Percentiles rank a stretch among this genome's conserved stretches.
phyloP scores from a whole-genome alignment of 1,284 basidiomycete genomes.

The Xerocomus minutiporus region DNA sequence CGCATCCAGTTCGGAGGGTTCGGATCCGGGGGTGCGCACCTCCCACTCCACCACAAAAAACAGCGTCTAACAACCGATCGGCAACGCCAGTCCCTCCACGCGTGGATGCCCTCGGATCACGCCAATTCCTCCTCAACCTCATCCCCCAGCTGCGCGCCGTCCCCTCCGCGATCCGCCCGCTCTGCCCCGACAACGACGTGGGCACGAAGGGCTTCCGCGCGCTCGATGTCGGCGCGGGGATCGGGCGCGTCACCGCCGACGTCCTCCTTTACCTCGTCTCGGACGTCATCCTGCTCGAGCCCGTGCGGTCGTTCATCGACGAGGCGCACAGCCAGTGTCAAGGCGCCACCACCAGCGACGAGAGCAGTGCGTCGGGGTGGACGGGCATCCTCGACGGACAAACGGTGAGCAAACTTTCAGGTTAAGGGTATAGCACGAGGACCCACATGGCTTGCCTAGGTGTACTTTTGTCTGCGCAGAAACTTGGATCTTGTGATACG shows the following conservation, averaged over 20 bases:
- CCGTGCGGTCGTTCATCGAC: constrained; percentile 71
- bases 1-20: constrained; percentile 48
- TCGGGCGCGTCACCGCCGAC: constrained; percentile 84
- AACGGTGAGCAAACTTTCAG: not conserved
- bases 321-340: constrained; percentile 59
- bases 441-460: not conserved
- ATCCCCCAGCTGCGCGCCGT: constrained; percentile 75
- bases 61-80: not conserved
- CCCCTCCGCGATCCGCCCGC: constrained; percentile 50
- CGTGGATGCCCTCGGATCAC: constrained; percentile 82
- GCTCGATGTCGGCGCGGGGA: constrained; percentile 87
- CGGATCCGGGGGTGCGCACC: constrained; percentile 58
- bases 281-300: constrained; percentile 85
- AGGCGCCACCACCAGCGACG: constrained; percentile 17
- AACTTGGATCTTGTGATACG: not conserved
- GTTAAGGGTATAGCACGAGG: not conserved
- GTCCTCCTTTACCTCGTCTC: constrained; percentile 81
- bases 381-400: constrained; percentile 55
- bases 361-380: constrained; percentile 44
- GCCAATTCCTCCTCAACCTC: constrained; percentile 78
- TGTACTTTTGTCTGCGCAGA: not conserved
- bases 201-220: constrained; percentile 52
- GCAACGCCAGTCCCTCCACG: constrained; percentile 72
- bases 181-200: constrained; percentile 1
- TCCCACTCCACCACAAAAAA: constrained; percentile 6